Percentiles rank a stretch among this genome's conserved stretches.
Evolutionary conservation across 768 basidiomycete species (phyloP).

Genomic region (Lactarius indigo): DNA sequence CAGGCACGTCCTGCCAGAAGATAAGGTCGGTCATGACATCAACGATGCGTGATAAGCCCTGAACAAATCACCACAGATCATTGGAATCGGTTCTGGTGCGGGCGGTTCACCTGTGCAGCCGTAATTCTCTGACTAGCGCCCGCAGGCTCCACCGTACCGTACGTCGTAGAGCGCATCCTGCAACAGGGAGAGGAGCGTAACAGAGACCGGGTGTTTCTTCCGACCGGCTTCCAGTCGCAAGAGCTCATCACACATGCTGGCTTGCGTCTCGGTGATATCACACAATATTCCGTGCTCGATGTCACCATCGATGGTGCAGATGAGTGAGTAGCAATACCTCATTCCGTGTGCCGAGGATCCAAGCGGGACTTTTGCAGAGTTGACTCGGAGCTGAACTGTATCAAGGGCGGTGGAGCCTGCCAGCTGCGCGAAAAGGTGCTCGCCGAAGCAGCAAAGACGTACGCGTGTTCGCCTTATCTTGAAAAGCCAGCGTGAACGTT

Average conservation of each 20-base stretch:
- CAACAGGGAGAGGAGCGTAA: constrained; percentile 77
- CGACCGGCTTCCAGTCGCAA: constrained; percentile 96
- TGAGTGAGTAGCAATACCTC: constrained; percentile 54
- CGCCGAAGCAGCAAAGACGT: constrained; percentile 92
- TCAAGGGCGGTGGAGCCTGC: constrained; percentile 97
- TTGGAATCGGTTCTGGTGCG: constrained; percentile 83
- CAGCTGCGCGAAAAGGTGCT: constrained; percentile 96
- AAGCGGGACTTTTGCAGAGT: constrained; percentile 51
- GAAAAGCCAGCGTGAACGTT: background rate
- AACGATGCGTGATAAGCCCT: background rate
- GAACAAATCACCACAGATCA: constrained; percentile 48
- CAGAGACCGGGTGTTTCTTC: constrained; percentile 80
- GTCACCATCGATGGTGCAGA: constrained; percentile 99
- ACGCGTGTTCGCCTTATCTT: constrained; percentile 29
- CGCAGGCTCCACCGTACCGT: constrained; percentile 90
- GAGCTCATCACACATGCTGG: constrained; percentile 84
- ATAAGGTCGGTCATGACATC: constrained; percentile 56
- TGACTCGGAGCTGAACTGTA: constrained; percentile 80
- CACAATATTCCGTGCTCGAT: constrained; percentile 85
- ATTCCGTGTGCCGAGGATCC: background rate
- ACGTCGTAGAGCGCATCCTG: constrained; percentile 92
- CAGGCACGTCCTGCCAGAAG: constrained; percentile 73
- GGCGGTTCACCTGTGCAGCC: background rate
- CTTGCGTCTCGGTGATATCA: constrained; percentile 80
- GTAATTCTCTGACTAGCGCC: background rate